A percentile compares a stretch with the other conserved stretches of the same genome.
Conservation (phyloP, 2,329 filamentous ascomycete genomes). For the Phialophora tarda region DNA sequence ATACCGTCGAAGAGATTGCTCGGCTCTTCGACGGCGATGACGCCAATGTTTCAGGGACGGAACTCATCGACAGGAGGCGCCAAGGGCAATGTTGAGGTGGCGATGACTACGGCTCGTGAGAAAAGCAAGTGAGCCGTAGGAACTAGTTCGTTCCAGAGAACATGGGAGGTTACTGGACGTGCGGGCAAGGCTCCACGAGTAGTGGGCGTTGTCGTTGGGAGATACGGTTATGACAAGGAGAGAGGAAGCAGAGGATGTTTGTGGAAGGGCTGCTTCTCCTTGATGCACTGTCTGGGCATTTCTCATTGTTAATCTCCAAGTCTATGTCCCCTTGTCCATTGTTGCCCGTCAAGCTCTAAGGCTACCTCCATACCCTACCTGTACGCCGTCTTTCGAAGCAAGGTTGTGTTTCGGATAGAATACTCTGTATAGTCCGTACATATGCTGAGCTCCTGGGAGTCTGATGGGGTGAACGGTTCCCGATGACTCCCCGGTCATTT, state of each 20-base stretch:
- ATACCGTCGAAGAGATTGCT: slow-evolving; percentile 42
- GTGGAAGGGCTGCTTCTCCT: neutral
- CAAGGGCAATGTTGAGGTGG: neutral
- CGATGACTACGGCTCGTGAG: neutral
- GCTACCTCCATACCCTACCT: neutral
- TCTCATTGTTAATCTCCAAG: neutral
- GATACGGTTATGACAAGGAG: no score
- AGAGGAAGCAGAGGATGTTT: neutral
- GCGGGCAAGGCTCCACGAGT: no score
- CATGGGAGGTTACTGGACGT: neutral
- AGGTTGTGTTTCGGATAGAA: no score
- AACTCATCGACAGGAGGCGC: neutral
- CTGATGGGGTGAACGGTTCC: neutral
- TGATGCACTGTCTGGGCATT: neutral
- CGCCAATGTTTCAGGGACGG: slow-evolving; percentile 6
- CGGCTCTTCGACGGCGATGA: slow-evolving; percentile 40
- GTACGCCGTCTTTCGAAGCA: neutral
- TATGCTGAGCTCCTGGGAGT: neutral
- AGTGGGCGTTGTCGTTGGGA: neutral
- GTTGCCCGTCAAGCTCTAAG: neutral
- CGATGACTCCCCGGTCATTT: neutral
- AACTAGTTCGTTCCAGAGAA: no score
- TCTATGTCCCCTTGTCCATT: neutral
- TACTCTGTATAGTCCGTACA: no score
- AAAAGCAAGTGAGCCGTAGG: neutral